Evolutionary conservation across 2,329 filamentous ascomycete genomes (phyloP), one percentile per base, ranked within the genome.

Genomic region (Colletotrichum spinosum): DNA sequence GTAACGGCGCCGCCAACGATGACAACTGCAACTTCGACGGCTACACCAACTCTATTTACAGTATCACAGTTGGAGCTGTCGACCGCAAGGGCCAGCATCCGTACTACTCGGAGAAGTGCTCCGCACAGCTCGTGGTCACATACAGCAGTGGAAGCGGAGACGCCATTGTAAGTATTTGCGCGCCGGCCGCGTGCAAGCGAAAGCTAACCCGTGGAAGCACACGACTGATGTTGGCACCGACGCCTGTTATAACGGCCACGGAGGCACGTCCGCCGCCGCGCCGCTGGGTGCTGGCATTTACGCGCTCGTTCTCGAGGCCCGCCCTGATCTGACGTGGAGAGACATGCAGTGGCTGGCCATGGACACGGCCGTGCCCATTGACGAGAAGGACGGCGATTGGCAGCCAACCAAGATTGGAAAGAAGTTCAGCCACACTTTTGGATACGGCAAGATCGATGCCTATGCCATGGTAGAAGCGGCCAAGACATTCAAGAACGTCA

Each of bases 21-120:
- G 96, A 99, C 77, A 98, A 99, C 79, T 99, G 96, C 85, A 99
- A 99, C 77, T 99, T 99, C 76, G 96, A 99, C 75, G 96, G 96
- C 44, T 99, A 99, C 79, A 99, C 96, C 65, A 99, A 99, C 82
- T 97, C 94, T 75, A 99, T 99, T 72, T 99, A 98, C 84, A 97
- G 94, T 76, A 96, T 99, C 72, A 97, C 94, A 0, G 94, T 99
- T 15, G 96, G 96, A 42, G 95, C 95, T 39, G 91, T 99, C 68
- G 94, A 97, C 76, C 86, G 93, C 65, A 89, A 91, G 70, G 94
- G 95, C 44, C 79, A 87, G n/a, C 95, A 98, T 74, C 94, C 96
- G 0, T 96, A 95, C 77, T 99, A 99, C 78, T 97, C 95, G 0
- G 96, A 99, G 78, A 91, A 93, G 68, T 99, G 96, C 81, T 97